A percentile compares a stretch with the other conserved stretches of the same genome.
These are phyloP conservation scores for Hyaloscypha variabilis DNA, from an alignment of 495 filamentous ascomycete genomes.

Conservation along the genomic window DNA sequence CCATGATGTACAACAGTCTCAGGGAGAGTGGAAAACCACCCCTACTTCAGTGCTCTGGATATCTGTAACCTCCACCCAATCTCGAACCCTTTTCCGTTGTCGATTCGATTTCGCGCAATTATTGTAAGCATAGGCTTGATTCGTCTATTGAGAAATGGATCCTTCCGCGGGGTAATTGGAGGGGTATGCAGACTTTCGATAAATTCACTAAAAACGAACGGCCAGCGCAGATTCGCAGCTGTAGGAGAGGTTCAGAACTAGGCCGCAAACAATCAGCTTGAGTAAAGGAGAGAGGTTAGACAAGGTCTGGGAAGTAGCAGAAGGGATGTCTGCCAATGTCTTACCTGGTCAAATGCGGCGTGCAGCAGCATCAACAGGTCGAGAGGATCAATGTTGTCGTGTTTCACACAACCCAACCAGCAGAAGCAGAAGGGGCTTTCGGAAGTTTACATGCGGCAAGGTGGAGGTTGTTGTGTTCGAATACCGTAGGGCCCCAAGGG, in stretches of 20 bases:
- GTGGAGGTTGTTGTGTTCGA: not conserved
- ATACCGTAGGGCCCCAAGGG: not conserved
- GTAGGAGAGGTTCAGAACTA: not conserved
- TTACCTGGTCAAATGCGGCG: constrained; percentile 4
- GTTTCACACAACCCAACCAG: not conserved
- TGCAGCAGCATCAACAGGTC: not conserved
- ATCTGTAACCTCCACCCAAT: not conserved
- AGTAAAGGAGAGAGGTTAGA: not conserved
- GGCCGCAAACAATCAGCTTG: not conserved
- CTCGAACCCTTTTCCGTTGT: not conserved
- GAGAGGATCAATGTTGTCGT: not conserved
- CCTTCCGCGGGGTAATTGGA: not conserved
- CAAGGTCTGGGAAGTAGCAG: not conserved
- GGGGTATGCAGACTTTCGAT: not conserved
- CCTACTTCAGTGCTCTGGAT: not conserved
- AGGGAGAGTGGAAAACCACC: constrained; percentile 36
- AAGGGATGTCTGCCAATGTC: constrained; percentile 6
- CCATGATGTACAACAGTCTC: constrained; percentile 28
- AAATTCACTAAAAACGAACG: not conserved
- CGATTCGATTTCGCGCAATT: not conserved
- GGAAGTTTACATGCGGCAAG: not conserved
- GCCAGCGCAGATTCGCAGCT: not conserved
- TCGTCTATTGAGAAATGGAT: not conserved
- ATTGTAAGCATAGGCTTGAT: not conserved
- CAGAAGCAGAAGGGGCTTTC: not conserved